These are phyloP conservation scores for Saccharomycopsis olivae DNA, from an alignment of 805 yeast species.

Conservation along the genomic window DNA sequence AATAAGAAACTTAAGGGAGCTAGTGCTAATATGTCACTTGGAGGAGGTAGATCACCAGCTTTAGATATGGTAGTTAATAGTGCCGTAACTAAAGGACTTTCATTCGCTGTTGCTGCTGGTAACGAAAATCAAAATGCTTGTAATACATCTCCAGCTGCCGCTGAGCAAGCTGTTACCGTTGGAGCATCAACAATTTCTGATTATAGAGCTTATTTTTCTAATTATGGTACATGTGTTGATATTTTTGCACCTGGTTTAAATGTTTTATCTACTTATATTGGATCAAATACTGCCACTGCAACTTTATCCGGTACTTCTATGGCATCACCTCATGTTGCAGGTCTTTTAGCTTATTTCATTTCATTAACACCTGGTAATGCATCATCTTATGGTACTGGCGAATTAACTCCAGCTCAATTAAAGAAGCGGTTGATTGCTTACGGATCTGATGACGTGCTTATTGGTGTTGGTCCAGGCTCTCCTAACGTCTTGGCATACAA, in stretches of 20 bases:
- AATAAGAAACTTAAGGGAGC: constrained; percentile 59
- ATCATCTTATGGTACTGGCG: constrained; percentile 40
- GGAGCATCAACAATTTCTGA: constrained; percentile 91
- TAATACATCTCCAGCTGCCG: constrained; percentile 83
- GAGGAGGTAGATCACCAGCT: constrained; percentile 86
- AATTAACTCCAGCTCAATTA: constrained; percentile 61
- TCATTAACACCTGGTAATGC: constrained; percentile 71
- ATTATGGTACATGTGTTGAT: constrained; percentile 93
- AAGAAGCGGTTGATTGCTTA: constrained; percentile 65
- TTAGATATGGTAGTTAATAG: constrained; percentile 83
- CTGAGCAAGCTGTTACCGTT: constrained; percentile 76
- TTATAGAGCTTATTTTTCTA: constrained; percentile 88
- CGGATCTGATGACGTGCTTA: constrained; percentile 49
- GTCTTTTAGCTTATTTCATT: constrained; percentile 80
- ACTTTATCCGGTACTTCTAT: constrained; percentile 91
- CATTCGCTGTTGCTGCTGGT: constrained; percentile 95
- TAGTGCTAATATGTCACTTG: constrained; percentile 86
- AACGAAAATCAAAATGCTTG: constrained; percentile 92
- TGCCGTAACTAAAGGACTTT: constrained; percentile 79
- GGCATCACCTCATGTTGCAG: constrained; percentile 97
- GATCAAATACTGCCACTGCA: constrained; percentile 66
- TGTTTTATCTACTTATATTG: constrained; percentile 74
- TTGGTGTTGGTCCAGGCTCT: constrained; percentile 60
- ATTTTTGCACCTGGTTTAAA: constrained; percentile 95
- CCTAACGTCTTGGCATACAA: constrained; percentile 71